Base-by-base conservation (phyloP, 2,329 filamentous ascomycete genomes). In the Sclerotiophoma versabilis region DNA sequence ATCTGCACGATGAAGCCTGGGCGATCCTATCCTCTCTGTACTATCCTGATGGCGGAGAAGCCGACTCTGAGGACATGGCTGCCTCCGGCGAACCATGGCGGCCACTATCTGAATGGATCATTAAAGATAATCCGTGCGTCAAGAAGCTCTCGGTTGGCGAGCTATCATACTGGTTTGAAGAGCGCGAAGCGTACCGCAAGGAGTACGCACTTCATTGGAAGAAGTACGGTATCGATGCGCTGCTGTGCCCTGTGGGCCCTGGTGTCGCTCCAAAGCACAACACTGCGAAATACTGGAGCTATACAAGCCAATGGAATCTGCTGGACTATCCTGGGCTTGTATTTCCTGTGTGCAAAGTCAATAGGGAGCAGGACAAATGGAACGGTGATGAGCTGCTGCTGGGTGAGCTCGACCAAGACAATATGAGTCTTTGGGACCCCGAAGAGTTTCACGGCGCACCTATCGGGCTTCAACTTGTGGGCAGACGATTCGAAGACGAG, bases 281-380 rank as follows among this genome's bases (percentile, higher is more conserved):
- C 59, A 73, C 77, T 54, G 64, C 88, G 68, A 77, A 72, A 30
- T 84, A 84, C 60, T 90, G 86, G 86, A 81, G 81, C 1, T 91
- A 90, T 61, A 88, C 86, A 0, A 76, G 81, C 0, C 82, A 86
- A 57, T 90, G 87, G 86, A 91, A 90, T 66, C 63, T 90, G 34
- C 79, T 90, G 1, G 87, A 91, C 68, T 89, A 88, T 68, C 85
- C 87, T 0, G 81, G 79, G 9, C 70, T 83, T 2, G 79, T 85
- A 0, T 88, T 90, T 65, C 87, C 87, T 0, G 84, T 74, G 1
- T 65, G 54, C 3, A 68, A 64, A 41, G 77, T 80, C 1, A 76
- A 82, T 48, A 75, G 75, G 1, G 62, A 62, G 0, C 62, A 73
- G 12, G 82, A 84, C 60, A 56, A 56, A 20, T 72, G 66, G 33